Percentiles rank a stretch among this genome's conserved stretches.
Conservation (phyloP, 371 early-diverging fungal genomes). For the Mucor ambiguus region DNA sequence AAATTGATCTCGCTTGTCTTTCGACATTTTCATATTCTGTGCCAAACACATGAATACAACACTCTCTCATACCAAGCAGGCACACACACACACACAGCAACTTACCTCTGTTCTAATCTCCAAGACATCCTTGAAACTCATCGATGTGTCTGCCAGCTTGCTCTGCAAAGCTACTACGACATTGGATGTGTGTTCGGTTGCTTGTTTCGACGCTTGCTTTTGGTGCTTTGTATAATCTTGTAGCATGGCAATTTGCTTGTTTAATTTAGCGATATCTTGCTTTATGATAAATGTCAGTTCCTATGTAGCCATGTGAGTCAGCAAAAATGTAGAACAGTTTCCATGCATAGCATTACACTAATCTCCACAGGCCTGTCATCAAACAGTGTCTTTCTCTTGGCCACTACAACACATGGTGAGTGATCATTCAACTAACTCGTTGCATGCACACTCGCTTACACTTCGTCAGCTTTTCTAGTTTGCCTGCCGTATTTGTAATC, state of each 20-base stretch:
- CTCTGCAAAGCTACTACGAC: conserved; percentile 91
- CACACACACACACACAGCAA: background rate
- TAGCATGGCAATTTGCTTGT: conserved; percentile 86
- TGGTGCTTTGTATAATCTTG: conserved; percentile 64
- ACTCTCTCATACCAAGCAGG: background rate
- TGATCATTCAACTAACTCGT: background rate
- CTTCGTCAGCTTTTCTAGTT: conserved; percentile 69
- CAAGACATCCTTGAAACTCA: conserved; percentile 90
- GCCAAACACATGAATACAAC: background rate
- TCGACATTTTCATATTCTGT: conserved; percentile 78
- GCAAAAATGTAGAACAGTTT: too few relatives aligned
- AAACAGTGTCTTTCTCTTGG: conserved; percentile 73
- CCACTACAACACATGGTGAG: conserved; percentile 48
- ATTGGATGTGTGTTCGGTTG: conserved; percentile 89
- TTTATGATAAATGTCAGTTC: conserved; percentile 93
- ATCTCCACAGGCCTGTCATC: conserved; percentile 79
- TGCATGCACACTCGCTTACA: conserved; percentile 35
- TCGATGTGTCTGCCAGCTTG: conserved; percentile 85
- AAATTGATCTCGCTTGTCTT: conserved; percentile 68
- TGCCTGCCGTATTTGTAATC: conserved; percentile 63
- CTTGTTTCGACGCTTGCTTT: conserved; percentile 68
- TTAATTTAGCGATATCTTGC: conserved; percentile 92
- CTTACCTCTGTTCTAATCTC: conserved; percentile 75
- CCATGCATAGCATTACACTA: conserved; percentile 44
- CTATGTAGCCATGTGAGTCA: conserved; percentile 41